Evolutionary conservation across 108 stramenopile genomes (phyloP).

Genomic region (Fragilariopsis cylindrus): DNA sequence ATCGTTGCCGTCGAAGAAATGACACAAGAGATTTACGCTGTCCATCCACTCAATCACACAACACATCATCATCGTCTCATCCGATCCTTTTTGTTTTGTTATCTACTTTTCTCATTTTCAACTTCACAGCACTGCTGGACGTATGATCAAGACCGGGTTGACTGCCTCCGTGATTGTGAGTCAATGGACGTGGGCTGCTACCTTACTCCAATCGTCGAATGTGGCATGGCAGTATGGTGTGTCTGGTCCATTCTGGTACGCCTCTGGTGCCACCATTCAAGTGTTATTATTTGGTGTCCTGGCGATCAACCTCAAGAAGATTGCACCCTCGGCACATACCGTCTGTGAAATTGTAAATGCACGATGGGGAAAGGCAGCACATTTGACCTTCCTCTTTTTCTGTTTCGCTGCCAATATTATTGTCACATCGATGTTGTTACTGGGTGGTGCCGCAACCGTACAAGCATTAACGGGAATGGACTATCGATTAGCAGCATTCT

Average conservation of each 20-base stretch:
- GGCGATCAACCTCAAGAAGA: constrained; percentile 89
- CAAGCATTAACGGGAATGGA: constrained; percentile 88
- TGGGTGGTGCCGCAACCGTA: constrained; percentile 92
- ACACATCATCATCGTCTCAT: background rate
- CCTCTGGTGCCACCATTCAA: constrained; percentile 92
- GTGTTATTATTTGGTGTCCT: constrained; percentile 92
- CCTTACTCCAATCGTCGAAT: constrained; percentile 92
- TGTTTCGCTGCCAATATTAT: constrained; percentile 82
- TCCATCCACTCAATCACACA: background rate
- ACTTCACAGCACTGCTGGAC: constrained; percentile 82
- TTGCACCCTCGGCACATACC: constrained; percentile 90
- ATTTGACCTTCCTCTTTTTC: constrained; percentile 91
- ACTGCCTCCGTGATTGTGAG: constrained; percentile 90
- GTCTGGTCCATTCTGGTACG: constrained; percentile 93
- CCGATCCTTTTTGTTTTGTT: background rate
- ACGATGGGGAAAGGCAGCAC: constrained; percentile 87
- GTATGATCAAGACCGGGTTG: constrained; percentile 90
- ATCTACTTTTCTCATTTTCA: background rate
- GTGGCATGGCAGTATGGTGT: constrained; percentile 94
- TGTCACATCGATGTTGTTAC: constrained; percentile 92
- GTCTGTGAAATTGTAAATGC: constrained; percentile 91
- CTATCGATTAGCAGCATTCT: constrained; percentile 77
- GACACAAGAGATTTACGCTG: too few relatives aligned
- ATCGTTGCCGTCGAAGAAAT: too few relatives aligned
- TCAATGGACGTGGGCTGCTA: constrained; percentile 96